phyloP scores from a whole-genome alignment of 2,329 filamentous ascomycete genomes.

The Colletotrichum phormii region DNA sequence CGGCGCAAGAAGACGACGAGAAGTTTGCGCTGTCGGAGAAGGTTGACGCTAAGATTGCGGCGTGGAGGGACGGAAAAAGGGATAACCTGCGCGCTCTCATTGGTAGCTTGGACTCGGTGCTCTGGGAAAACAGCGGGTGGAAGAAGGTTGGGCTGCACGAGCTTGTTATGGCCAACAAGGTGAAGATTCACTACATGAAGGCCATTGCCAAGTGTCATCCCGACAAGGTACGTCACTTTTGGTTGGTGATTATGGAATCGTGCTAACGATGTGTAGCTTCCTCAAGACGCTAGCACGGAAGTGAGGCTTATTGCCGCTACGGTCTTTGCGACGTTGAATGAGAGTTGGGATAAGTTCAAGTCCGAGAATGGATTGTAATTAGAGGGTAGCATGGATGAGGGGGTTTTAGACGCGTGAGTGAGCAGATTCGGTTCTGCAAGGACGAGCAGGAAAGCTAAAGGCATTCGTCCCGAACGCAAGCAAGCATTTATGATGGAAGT shows the following conservation, averaged over 20 bases:
- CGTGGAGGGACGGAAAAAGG: conserved; percentile 91
- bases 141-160: conserved; percentile 97
- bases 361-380: conserved; percentile 72
- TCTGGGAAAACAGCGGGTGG: conserved; percentile 95
- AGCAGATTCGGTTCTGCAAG: background rate
- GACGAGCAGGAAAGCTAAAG: background rate
- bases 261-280: conserved; percentile 57
- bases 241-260: background rate
- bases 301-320: conserved; percentile 73
- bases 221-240: conserved; percentile 82
- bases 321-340: conserved; percentile 77
- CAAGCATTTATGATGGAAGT: conserved; percentile 7
- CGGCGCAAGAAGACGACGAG: conserved; percentile 89
- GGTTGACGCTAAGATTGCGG: conserved; percentile 81
- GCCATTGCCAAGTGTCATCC: conserved; percentile 98
- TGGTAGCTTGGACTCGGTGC: conserved; percentile 85
- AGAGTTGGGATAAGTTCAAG: conserved; percentile 81
- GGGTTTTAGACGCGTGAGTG: background rate
- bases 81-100: conserved; percentile 92
- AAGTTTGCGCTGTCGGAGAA: conserved; percentile 89
- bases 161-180: conserved; percentile 90
- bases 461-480: background rate
- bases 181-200: conserved; percentile 99
- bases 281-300: conserved; percentile 74
- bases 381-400: background rate